Conservation (phyloP, 306 rosid species). For the Quercus suber region DNA sequence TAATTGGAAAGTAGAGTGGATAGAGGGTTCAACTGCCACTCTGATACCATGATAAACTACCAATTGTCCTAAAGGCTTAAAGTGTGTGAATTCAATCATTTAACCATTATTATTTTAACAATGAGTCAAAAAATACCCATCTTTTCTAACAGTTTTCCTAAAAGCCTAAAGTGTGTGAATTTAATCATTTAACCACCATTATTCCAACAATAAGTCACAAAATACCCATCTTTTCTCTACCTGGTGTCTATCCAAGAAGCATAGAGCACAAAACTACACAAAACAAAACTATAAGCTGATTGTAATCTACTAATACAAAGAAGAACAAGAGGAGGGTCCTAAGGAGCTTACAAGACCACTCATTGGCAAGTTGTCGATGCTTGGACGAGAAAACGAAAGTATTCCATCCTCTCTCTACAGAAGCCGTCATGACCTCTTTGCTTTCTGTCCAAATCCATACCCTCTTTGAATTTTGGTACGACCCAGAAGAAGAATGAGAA, state of each 20-base stretch:
- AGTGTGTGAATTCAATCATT: no score
- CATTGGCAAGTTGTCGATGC: constrained; percentile 51
- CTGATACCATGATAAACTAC: no score
- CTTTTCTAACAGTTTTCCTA: no score
- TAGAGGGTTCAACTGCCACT: no score
- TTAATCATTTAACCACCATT: no score
- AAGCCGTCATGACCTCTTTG: constrained; percentile 74
- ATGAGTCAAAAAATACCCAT: neutral
- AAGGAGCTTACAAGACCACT: constrained; percentile 72
- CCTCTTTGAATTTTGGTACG: constrained; percentile 43
- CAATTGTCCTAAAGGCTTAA: no score
- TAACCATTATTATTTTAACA: no score
- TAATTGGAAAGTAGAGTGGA: no score
- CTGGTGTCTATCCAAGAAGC: neutral
- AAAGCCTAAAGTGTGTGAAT: no score
- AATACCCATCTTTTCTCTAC: neutral
- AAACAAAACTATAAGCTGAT: neutral
- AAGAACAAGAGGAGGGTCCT: neutral
- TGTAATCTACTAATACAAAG: neutral
- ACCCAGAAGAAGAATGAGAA: constrained; percentile 24
- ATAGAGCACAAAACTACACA: neutral
- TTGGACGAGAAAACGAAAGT: constrained; percentile 63
- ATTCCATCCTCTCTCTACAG: constrained; percentile 92
- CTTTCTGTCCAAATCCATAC: constrained; percentile 85
- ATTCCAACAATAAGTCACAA: neutral